A percentile compares a stretch with the other conserved stretches of the same genome.
These are phyloP conservation scores for Nitzschia sp. DNA, from an alignment of 108 stramenopile species.

Conservation along the genomic window DNA sequence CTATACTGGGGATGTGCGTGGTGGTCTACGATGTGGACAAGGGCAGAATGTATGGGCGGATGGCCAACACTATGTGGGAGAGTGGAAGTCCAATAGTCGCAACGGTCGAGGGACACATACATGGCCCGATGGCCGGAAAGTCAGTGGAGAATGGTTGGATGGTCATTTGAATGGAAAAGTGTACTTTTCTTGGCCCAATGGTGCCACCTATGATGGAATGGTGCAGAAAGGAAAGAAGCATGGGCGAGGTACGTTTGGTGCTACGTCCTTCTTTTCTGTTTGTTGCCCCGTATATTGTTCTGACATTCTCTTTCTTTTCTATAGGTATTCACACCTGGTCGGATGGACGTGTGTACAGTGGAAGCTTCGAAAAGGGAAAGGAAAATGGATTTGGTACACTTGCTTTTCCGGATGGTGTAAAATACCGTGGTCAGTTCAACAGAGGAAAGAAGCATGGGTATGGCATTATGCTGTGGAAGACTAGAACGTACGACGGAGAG, in stretches of 20 bases:
- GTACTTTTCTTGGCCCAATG: constrained; percentile 46
- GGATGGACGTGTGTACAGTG: constrained; percentile 42
- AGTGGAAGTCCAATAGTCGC: constrained; percentile 41
- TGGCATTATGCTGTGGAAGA: constrained; percentile 46
- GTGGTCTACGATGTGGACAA: constrained; percentile 27
- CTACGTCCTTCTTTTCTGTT: background rate
- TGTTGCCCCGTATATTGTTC: background rate
- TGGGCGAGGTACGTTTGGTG: constrained; percentile 35
- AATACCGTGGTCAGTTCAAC: constrained; percentile 48
- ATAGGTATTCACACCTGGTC: constrained; percentile 38
- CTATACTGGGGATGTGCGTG: constrained; percentile 27
- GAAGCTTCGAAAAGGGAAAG: constrained; percentile 47
- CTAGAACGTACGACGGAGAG: constrained; percentile 48
- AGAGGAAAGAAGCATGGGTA: constrained; percentile 42
- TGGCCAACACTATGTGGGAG: constrained; percentile 45
- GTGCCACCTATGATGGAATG: constrained; percentile 43
- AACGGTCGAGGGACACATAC: constrained; percentile 48
- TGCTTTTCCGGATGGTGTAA: constrained; percentile 40
- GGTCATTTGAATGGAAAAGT: constrained; percentile 46
- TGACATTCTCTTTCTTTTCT: background rate
- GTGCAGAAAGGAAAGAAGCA: constrained; percentile 45
- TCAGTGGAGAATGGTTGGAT: constrained; percentile 45
- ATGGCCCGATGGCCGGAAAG: constrained; percentile 45
- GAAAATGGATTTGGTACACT: constrained; percentile 53
- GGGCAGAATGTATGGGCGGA: constrained; percentile 37